A percentile compares a stretch with the other conserved stretches of the same genome.
Conservation (phyloP, 768 basidiomycete species). For the Pleurotus sapidus region DNA sequence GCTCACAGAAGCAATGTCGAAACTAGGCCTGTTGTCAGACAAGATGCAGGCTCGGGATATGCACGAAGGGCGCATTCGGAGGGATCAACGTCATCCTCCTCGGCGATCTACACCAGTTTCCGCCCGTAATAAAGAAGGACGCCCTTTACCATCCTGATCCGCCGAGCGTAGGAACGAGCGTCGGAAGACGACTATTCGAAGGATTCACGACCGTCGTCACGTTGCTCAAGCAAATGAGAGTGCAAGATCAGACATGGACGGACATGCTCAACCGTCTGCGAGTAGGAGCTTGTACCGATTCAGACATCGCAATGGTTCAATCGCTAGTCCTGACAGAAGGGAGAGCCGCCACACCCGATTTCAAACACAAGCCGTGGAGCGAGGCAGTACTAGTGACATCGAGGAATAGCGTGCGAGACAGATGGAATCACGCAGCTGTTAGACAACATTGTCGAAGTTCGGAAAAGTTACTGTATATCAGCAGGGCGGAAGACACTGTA, state of each 20-base stretch:
- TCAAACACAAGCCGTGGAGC: constrained; percentile 18
- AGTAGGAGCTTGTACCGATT: constrained; percentile 16
- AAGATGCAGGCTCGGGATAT: not conserved
- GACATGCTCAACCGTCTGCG: constrained; percentile 24
- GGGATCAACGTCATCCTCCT: constrained; percentile 29
- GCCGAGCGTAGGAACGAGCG: not conserved
- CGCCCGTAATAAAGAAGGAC: constrained; percentile 19
- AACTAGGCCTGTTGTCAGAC: not conserved
- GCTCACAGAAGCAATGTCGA: too few species aligned
- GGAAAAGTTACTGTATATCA: constrained; percentile 17
- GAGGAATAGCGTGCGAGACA: constrained; percentile 21
- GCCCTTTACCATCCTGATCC: constrained; percentile 15
- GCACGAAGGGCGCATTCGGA: not conserved
- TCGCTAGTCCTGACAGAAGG: constrained; percentile 16
- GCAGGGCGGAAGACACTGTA: constrained; percentile 21
- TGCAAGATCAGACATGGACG: constrained; percentile 26
- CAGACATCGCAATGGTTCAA: constrained; percentile 23
- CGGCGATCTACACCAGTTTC: constrained; percentile 34
- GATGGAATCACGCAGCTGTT: constrained; percentile 24
- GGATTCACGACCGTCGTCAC: constrained; percentile 27
- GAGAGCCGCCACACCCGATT: constrained; percentile 11
- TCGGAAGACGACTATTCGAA: constrained; percentile 21
- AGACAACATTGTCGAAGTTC: constrained; percentile 16
- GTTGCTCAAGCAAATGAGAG: constrained; percentile 29
- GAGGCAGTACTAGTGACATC: constrained; percentile 24